A percentile compares a stretch with the other conserved stretches of the same genome.
Evolutionary conservation across 352 stramenopile species (phyloP).

Genomic region (Phytopythium litorale): DNA sequence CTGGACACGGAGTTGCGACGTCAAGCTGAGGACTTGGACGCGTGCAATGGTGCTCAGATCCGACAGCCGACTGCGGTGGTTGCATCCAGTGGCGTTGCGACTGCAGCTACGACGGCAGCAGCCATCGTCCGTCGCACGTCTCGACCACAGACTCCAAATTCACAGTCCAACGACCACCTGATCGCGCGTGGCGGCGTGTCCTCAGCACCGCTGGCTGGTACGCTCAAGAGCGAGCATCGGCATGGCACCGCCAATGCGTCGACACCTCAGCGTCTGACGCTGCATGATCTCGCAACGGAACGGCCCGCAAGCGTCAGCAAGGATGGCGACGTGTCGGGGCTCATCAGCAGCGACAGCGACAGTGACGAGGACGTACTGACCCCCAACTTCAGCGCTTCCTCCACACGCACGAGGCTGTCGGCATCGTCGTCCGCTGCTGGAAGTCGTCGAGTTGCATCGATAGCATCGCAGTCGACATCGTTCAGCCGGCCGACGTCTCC

Average conservation of each 20-base stretch:
- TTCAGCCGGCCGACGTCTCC: constrained; percentile 44
- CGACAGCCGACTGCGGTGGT: background rate
- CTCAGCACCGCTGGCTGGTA: background rate
- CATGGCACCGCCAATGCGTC: background rate
- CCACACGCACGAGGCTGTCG: background rate
- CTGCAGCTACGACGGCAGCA: background rate
- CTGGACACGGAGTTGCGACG: background rate
- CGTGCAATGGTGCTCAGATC: background rate
- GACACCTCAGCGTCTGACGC: background rate
- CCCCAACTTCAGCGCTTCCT: constrained; percentile 13
- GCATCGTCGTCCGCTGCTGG: background rate
- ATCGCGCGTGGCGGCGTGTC: background rate
- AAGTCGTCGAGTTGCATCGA: background rate
- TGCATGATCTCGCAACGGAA: background rate
- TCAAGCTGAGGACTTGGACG: background rate
- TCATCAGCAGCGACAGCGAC: constrained; percentile 80
- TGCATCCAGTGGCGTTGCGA: background rate
- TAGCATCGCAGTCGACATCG: constrained; percentile 24
- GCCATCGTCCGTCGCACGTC: background rate
- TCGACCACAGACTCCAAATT: background rate
- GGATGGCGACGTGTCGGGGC: constrained; percentile 61
- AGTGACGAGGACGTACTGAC: constrained; percentile 62
- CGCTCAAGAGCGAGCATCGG: background rate
- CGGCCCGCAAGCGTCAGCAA: constrained; percentile 14
- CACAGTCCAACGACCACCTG: background rate